Conservation (phyloP, 2,329 filamentous ascomycete genomes). For the Dactylellina parvicollis region DNA sequence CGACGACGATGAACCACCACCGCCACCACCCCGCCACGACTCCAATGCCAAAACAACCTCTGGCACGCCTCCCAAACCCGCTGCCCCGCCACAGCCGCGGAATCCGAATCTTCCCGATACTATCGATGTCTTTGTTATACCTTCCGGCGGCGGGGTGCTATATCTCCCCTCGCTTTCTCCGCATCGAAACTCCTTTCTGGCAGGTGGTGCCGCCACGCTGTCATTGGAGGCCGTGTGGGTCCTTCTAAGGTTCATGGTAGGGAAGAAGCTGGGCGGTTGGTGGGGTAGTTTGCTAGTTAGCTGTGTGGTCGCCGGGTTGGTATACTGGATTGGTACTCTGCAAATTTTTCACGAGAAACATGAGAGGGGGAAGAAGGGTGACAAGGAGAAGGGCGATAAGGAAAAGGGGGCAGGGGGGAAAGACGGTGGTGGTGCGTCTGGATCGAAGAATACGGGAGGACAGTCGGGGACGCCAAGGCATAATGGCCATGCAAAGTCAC, state of each 20-base stretch:
- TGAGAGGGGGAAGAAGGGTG: slow-evolving; percentile 34
- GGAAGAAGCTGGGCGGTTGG: slow-evolving; percentile 37
- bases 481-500: slow-evolving; percentile 45
- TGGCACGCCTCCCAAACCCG: slow-evolving; percentile 49
- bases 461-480: slow-evolving; percentile 17
- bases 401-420: slow-evolving; percentile 8
- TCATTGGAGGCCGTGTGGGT: slow-evolving; percentile 34
- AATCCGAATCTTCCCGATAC: slow-evolving; percentile 46
- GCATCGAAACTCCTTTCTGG: slow-evolving; percentile 56
- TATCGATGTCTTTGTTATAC: slow-evolving; percentile 57
- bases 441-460: slow-evolving; percentile 1
- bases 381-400: slow-evolving; percentile 4
- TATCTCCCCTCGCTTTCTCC: slow-evolving; percentile 57
- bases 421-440: background rate
- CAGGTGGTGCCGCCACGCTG: slow-evolving; percentile 54
- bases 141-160: slow-evolving; percentile 56
- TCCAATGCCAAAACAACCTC: slow-evolving; percentile 54
- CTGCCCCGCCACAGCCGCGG: slow-evolving; percentile 36
- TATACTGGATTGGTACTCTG: slow-evolving; percentile 39
- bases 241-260: slow-evolving; percentile 10
- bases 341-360: slow-evolving; percentile 34
- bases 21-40: slow-evolving; percentile 55
- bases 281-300: slow-evolving; percentile 38
- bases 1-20: slow-evolving; percentile 54
- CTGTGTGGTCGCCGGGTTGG: slow-evolving; percentile 36